These are phyloP conservation scores for Dactylonectria estremocensis DNA, from an alignment of 2,329 filamentous ascomycete genomes.

Conservation along the genomic window DNA sequence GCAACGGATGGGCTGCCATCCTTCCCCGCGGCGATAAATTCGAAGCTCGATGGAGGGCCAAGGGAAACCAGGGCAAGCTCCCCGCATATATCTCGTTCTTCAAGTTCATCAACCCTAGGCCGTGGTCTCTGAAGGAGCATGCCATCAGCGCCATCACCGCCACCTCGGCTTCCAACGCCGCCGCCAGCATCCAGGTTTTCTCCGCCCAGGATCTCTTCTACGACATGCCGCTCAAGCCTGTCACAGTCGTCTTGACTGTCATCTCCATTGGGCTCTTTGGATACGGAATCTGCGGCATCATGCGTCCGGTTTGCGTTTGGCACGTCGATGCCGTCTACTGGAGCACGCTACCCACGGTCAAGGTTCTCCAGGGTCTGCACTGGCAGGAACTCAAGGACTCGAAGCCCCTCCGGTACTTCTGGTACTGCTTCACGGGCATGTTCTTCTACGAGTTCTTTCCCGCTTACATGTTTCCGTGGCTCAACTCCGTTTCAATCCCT, in stretches of 20 bases:
- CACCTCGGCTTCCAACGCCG: slow-evolving; percentile 66
- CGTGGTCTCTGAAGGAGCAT: slow-evolving; percentile 71
- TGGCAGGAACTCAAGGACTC: slow-evolving; percentile 66
- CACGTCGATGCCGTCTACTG: slow-evolving; percentile 72
- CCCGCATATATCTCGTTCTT: slow-evolving; percentile 59
- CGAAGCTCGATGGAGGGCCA: slow-evolving; percentile 62
- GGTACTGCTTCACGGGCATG: slow-evolving; percentile 66
- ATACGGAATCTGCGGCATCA: slow-evolving; percentile 67
- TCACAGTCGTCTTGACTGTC: slow-evolving; percentile 64
- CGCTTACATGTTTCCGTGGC: slow-evolving; percentile 69
- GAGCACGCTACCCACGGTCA: slow-evolving; percentile 67
- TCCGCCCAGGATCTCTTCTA: slow-evolving; percentile 68
- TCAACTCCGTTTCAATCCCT: slow-evolving; percentile 69
- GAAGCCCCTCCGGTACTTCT: slow-evolving; percentile 67
- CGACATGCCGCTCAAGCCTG: slow-evolving; percentile 59
- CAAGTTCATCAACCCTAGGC: slow-evolving; percentile 65
- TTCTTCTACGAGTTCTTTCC: slow-evolving; percentile 67
- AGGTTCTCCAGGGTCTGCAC: slow-evolving; percentile 68
- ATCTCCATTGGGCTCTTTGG: slow-evolving; percentile 71
- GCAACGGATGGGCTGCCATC: slow-evolving; percentile 54
- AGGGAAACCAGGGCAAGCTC: slow-evolving; percentile 57
- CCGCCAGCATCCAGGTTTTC: slow-evolving; percentile 60
- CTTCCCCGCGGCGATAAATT: slow-evolving; percentile 68
- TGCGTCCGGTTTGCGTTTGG: slow-evolving; percentile 70
- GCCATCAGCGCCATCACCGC: slow-evolving; percentile 68